These are phyloP conservation scores for Suhomyces xylopsoci DNA, from an alignment of 805 yeast species.

Conservation along the genomic window DNA sequence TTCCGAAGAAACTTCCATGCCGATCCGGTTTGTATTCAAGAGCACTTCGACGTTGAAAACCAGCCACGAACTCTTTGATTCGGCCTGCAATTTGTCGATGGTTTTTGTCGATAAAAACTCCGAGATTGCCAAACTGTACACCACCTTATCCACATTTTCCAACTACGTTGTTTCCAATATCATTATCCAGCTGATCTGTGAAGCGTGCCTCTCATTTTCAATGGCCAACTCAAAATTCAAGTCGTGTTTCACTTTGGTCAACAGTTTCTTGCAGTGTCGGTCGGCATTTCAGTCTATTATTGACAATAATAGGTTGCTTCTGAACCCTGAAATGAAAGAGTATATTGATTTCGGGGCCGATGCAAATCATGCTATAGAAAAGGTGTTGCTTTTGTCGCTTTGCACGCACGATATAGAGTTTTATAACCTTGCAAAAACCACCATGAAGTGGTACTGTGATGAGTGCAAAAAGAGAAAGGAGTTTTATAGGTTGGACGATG, in stretches of 20 bases:
- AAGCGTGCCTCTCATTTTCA: conserved; percentile 31
- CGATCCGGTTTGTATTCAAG: conserved; percentile 24
- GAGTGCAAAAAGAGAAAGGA: conserved; percentile 1
- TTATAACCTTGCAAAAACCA: conserved; percentile 36
- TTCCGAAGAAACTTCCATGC: conserved; percentile 24
- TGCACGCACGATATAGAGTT: conserved; percentile 45
- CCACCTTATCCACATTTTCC: conserved; percentile 24
- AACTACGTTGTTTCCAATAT: conserved; percentile 27
- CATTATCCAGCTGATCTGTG: conserved; percentile 33
- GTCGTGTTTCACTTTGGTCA: conserved; percentile 32
- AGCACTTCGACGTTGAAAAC: conserved; percentile 10
- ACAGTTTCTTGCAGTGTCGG: conserved; percentile 29
- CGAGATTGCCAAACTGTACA: conserved; percentile 14
- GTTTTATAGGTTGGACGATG: neutral
- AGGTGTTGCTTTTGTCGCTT: conserved; percentile 34
- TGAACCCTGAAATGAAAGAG: conserved; percentile 5
- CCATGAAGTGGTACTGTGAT: conserved; percentile 24
- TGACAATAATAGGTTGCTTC: conserved; percentile 3
- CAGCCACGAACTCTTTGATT: conserved; percentile 22
- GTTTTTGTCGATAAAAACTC: conserved; percentile 22
- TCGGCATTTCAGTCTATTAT: conserved; percentile 14
- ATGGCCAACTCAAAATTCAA: conserved; percentile 36
- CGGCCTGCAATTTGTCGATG: conserved; percentile 34
- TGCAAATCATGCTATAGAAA: conserved; percentile 32
- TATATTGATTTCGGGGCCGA: conserved; percentile 15